phyloP scores from a whole-genome alignment of 805 yeast genomes.

The Sugiyamaella floridensis region DNA sequence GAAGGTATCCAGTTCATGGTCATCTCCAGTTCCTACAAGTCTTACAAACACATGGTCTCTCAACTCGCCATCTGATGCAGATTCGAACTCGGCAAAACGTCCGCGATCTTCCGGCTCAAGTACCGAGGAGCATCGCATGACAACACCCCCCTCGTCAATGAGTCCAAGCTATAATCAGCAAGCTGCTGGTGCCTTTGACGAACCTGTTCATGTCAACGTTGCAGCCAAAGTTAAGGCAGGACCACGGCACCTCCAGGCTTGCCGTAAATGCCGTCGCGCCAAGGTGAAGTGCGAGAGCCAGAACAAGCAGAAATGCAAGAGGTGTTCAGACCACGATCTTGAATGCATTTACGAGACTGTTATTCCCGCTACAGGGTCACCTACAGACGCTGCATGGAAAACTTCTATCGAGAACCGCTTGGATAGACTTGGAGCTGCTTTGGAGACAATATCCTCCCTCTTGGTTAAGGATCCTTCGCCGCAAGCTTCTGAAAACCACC shows the following conservation, averaged over 20 bases:
- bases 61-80: neutral
- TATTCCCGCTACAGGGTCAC: constrained; percentile 33
- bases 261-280: constrained; percentile 53
- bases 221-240: neutral
- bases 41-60: neutral
- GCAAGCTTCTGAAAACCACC: neutral
- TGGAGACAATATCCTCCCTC: constrained; percentile 34
- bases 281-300: constrained; percentile 56
- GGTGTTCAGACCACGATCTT: constrained; percentile 47
- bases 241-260: constrained; percentile 40
- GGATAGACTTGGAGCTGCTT: constrained; percentile 35
- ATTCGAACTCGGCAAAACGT: neutral
- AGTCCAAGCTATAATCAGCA: no score
- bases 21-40: neutral
- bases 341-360: constrained; percentile 54
- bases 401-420: constrained; percentile 35
- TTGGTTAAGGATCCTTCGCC: constrained; percentile 26
- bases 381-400: constrained; percentile 29
- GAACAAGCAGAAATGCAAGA: constrained; percentile 45
- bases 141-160: no score
- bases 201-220: constrained; percentile 11
- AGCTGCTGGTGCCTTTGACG: neutral
- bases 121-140: neutral
- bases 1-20: neutral
- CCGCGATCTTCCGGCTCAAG: neutral